A percentile compares a stretch with the other conserved stretches of the same genome.
Conservation (phyloP, 768 basidiomycete genomes). For the Myochromella boudieri region DNA sequence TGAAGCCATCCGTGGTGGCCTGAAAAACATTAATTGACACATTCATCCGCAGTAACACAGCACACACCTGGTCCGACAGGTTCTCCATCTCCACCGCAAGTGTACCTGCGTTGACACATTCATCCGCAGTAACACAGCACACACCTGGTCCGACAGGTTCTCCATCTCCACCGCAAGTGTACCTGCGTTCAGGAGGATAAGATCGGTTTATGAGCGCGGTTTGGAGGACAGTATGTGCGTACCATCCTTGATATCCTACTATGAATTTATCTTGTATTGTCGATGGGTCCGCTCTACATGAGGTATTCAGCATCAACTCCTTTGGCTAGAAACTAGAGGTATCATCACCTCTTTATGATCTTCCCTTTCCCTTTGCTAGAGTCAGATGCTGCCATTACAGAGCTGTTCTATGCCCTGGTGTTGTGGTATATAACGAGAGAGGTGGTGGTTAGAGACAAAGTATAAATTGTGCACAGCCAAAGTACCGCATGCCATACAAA, state of each 20-base stretch:
- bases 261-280: conserved; percentile 85
- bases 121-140: conserved; percentile 2
- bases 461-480: conserved; percentile 9
- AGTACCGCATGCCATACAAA: conserved; percentile 7
- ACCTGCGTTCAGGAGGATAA: conserved; percentile 42
- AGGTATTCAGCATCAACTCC: conserved; percentile 4
- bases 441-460: conserved; percentile 4
- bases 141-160: conserved; percentile 62
- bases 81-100: conserved; percentile 66
- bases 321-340: not conserved
- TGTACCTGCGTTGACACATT: conserved; percentile 52
- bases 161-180: conserved; percentile 70
- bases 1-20: conserved; percentile 87
- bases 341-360: conserved; percentile 41
- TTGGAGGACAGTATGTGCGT: conserved; percentile 17
- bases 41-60: not conserved
- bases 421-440: conserved; percentile 1
- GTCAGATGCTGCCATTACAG: conserved; percentile 9
- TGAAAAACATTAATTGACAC: conserved; percentile 13
- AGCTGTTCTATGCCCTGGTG: not conserved
- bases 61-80: conserved; percentile 59
- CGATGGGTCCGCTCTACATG: conserved; percentile 59
- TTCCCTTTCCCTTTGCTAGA: conserved; percentile 24
- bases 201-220: not conserved
- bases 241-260: conserved; percentile 90